These are phyloP conservation scores for Carpinus fangiana DNA, from an alignment of 306 rosid species.

Conservation along the genomic window DNA sequence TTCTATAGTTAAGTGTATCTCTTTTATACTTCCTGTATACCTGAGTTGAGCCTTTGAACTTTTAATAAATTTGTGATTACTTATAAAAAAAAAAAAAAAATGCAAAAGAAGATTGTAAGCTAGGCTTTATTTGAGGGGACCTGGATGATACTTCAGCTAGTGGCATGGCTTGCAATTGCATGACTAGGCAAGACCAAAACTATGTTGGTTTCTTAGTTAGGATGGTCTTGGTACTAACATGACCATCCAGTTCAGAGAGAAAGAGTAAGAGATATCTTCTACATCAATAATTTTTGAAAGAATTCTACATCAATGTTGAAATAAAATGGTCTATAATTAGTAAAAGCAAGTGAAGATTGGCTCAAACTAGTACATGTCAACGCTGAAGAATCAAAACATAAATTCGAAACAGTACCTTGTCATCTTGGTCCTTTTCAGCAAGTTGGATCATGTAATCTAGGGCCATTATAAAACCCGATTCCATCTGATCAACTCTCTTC, in stretches of 20 bases:
- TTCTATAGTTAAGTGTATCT: too few relatives aligned
- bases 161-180: neutral
- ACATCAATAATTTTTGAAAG: neutral
- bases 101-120: neutral
- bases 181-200: neutral
- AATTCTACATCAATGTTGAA: neutral
- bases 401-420: conserved; percentile 53
- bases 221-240: neutral
- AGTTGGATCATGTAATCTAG: conserved; percentile 90
- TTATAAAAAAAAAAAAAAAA: too few relatives aligned
- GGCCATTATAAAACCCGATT: conserved; percentile 85
- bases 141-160: neutral
- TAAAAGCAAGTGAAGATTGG: neutral
- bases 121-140: neutral
- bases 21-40: too few relatives aligned
- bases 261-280: neutral
- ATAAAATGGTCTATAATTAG: neutral
- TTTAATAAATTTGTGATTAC: too few relatives aligned
- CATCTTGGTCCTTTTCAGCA: conserved; percentile 80
- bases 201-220: conserved; percentile 1
- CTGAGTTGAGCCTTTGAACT: too few relatives aligned
- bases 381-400: neutral
- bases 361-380: conserved; percentile 6
- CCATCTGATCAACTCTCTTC: conserved; percentile 96
- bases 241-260: neutral